A percentile compares a stretch with the other conserved stretches of the same genome.
These are phyloP conservation scores for Selaginella tamariscina DNA, from an alignment of 75 land plant genomes.

Conservation along the genomic window DNA sequence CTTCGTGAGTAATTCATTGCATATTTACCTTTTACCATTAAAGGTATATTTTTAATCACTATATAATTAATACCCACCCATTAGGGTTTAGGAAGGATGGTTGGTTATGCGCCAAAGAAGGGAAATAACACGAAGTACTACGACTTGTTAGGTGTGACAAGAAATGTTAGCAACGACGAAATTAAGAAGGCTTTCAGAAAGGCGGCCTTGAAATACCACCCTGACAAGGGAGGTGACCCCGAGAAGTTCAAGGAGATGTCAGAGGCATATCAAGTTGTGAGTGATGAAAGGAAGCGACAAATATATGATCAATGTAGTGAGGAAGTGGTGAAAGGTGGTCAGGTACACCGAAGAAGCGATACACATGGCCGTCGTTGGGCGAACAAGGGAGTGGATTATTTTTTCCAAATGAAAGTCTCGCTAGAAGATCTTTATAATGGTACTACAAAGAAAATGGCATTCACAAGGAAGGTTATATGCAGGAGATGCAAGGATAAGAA, in stretches of 20 bases:
- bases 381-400: neutral
- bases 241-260: neutral
- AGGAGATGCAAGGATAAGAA: slow-evolving; percentile 28
- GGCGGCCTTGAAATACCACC: neutral
- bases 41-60: too few relatives aligned
- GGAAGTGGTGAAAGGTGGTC: neutral
- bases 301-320: neutral
- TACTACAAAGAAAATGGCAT: neutral
- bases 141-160: neutral
- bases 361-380: neutral
- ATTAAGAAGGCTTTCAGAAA: neutral
- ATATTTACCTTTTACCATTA: too few relatives aligned
- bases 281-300: neutral
- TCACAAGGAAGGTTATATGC: neutral
- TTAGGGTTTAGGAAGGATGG: too few relatives aligned
- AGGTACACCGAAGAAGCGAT: neutral
- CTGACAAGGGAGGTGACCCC: neutral
- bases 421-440: neutral
- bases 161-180: neutral
- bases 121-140: neutral
- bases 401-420: neutral
- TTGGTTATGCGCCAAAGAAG: neutral
- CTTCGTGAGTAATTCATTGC: too few relatives aligned
- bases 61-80: too few relatives aligned
- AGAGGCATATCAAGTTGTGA: neutral